phyloP scores from a whole-genome alignment of 2,329 filamentous ascomycete species.

The Dryadomyces quercivorus region DNA sequence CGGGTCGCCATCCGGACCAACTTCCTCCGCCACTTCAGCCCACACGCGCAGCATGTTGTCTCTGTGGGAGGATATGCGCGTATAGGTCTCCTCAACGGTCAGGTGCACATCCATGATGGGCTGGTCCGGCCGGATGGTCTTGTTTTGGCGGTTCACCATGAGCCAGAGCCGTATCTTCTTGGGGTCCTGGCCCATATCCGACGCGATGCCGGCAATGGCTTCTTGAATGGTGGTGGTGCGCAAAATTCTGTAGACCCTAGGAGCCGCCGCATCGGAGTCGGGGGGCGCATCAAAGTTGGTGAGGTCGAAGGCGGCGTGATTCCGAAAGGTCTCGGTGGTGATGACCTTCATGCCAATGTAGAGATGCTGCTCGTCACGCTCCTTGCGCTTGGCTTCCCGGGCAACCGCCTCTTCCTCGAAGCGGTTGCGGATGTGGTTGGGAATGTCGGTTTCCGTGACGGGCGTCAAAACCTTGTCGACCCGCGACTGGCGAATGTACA shows the following conservation, averaged over 20 bases:
- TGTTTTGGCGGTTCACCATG: slow-evolving; percentile 98
- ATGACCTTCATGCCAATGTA: slow-evolving; percentile 79
- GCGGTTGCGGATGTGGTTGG: slow-evolving; percentile 64
- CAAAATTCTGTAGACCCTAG: slow-evolving; percentile 60
- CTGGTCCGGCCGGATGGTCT: slow-evolving; percentile 83
- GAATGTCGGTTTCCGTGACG: slow-evolving; percentile 67
- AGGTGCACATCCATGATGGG: slow-evolving; percentile 67
- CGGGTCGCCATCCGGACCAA: slow-evolving; percentile 54
- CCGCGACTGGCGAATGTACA: slow-evolving; percentile 82
- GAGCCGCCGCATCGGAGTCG: slow-evolving; percentile 49
- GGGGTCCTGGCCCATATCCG: slow-evolving; percentile 55
- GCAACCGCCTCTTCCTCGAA: slow-evolving; percentile 73
- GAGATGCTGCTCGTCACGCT: slow-evolving; percentile 86
- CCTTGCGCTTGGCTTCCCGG: slow-evolving; percentile 66
- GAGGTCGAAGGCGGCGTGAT: slow-evolving; percentile 77
- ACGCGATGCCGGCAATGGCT: slow-evolving; percentile 57
- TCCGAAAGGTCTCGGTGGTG: slow-evolving; percentile 67
- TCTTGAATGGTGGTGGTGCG: slow-evolving; percentile 66
- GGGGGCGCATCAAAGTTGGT: slow-evolving; percentile 52
- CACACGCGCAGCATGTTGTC: slow-evolving; percentile 71
- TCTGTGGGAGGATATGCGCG: slow-evolving; percentile 42
- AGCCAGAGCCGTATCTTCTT: slow-evolving; percentile 75
- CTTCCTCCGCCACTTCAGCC: slow-evolving; percentile 65
- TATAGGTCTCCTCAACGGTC: slow-evolving; percentile 59
- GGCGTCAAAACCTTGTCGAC: slow-evolving; percentile 72